Conservation (phyloP, 768 basidiomycete species). For the Wakefieldia striispora region DNA sequence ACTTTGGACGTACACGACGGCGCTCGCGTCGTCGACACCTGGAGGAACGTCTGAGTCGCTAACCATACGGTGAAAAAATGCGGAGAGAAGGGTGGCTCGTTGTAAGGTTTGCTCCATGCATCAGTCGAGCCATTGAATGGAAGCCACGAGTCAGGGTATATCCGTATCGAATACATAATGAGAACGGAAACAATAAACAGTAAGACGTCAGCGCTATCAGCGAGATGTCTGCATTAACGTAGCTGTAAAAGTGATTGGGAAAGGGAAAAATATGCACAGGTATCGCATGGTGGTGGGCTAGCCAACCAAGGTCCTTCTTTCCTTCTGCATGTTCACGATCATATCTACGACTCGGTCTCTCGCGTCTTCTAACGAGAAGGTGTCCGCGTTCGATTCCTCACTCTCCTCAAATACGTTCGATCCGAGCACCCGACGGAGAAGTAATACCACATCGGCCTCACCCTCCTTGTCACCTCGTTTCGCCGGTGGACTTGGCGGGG, state of each 20-base stretch:
- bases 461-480: slow-evolving; percentile 1
- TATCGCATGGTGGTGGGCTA: background rate
- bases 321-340: slow-evolving; percentile 42
- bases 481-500: slow-evolving; percentile 56
- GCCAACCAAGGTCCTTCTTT: slow-evolving; percentile 21
- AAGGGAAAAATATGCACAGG: too few species aligned
- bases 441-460: slow-evolving; percentile 37
- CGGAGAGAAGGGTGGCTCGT: background rate
- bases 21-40: slow-evolving; percentile 34
- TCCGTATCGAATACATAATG: slow-evolving; percentile 14
- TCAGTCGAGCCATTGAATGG: background rate
- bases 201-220: background rate
- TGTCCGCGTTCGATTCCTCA: slow-evolving; percentile 13
- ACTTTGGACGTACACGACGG: slow-evolving; percentile 36
- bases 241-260: too few species aligned
- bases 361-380: slow-evolving; percentile 64
- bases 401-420: slow-evolving; percentile 43
- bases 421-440: slow-evolving; percentile 57
- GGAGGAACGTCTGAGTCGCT: slow-evolving; percentile 35
- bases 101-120: background rate
- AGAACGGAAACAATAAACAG: background rate
- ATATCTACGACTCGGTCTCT: slow-evolving; percentile 75
- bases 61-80: slow-evolving; percentile 10
- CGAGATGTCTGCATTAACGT: too few species aligned
- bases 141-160: background rate